Conservation (phyloP, 495 filamentous ascomycete genomes). For the Clohesyomyces aquaticus region DNA sequence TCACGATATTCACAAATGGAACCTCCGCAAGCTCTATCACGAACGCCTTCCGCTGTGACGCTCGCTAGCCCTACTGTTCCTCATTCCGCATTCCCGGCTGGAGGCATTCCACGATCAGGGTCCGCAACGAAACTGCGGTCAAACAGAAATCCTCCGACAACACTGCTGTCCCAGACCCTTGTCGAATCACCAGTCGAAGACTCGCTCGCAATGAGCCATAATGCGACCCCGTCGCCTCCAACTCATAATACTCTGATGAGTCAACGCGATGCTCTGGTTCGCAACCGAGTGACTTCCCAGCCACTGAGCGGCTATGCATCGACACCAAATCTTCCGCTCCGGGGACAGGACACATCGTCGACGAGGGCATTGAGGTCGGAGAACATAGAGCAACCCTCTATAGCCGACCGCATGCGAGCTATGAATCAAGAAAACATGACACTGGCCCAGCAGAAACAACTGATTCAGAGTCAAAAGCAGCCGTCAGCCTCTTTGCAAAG, state of each 20-base stretch:
- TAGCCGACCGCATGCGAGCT: not conserved
- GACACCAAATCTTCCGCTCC: slow-evolving; percentile 41
- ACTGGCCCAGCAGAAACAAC: slow-evolving; percentile 66
- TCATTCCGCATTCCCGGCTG: slow-evolving; percentile 19
- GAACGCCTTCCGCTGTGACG: slow-evolving; percentile 20
- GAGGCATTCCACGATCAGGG: slow-evolving; percentile 17
- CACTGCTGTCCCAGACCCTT: slow-evolving; percentile 45
- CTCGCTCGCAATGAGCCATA: not conserved
- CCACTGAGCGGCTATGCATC: slow-evolving; percentile 42
- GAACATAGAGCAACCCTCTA: not conserved
- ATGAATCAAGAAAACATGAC: slow-evolving; percentile 66
- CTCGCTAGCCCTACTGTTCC: slow-evolving; percentile 9
- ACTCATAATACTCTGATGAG: slow-evolving; percentile 62
- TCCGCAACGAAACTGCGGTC: slow-evolving; percentile 20
- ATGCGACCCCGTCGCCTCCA: slow-evolving; percentile 44
- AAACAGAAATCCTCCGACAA: slow-evolving; percentile 52
- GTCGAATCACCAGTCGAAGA: not conserved
- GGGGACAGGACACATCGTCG: not conserved
- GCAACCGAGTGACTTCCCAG: slow-evolving; percentile 52
- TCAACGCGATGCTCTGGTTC: slow-evolving; percentile 63
- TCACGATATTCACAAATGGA: slow-evolving; percentile 19
- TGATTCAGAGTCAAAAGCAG: slow-evolving; percentile 52
- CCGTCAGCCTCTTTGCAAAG: slow-evolving; percentile 30
- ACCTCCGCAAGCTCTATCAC: slow-evolving; percentile 21
- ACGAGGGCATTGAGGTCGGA: not conserved